Percentiles rank a stretch among this genome's conserved stretches.
phyloP scores from a whole-genome alignment of 352 stramenopile genomes.

The Pythium brachiatum region DNA sequence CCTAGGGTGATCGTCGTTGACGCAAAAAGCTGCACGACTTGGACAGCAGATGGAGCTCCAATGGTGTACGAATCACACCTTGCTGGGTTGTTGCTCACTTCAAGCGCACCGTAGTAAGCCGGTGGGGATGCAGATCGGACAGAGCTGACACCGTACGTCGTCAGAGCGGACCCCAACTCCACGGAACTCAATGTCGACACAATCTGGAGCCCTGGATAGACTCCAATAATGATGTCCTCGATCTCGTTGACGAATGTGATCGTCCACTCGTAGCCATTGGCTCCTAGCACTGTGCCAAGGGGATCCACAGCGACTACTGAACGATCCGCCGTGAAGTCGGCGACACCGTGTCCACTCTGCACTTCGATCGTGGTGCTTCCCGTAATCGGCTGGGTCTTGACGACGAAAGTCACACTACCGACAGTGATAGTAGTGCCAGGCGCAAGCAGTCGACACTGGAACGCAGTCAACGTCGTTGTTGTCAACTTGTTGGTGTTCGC shows the following conservation, averaged over 20 bases:
- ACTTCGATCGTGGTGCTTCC: conserved; percentile 47
- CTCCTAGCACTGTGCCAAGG: conserved; percentile 34
- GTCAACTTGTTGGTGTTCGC: conserved; percentile 35
- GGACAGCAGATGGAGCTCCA: conserved; percentile 50
- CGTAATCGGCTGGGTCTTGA: conserved; percentile 37
- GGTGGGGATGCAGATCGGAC: conserved; percentile 29
- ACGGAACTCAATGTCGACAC: conserved; percentile 50
- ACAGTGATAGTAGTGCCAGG: conserved; percentile 39
- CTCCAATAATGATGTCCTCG: conserved; percentile 29
- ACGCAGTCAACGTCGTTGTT: conserved; percentile 35
- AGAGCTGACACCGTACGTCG: conserved; percentile 26
- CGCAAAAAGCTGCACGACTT: conserved; percentile 72
- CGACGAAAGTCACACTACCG: conserved; percentile 30
- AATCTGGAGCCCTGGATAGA: conserved; percentile 50
- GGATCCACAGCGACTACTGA: conserved; percentile 43
- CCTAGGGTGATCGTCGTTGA: conserved; percentile 57
- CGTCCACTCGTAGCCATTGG: conserved; percentile 66
- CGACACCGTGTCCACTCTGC: conserved; percentile 30
- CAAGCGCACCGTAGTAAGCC: conserved; percentile 46
- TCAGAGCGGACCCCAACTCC: conserved; percentile 27
- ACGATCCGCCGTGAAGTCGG: conserved; percentile 28
- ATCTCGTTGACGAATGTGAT: conserved; percentile 60
- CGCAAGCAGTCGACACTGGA: conserved; percentile 37
- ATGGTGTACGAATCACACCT: conserved; percentile 67
- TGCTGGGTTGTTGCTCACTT: conserved; percentile 49